Conservation (phyloP, 2,329 filamentous ascomycete genomes). For the Aspergillus pseudoglaucus region DNA sequence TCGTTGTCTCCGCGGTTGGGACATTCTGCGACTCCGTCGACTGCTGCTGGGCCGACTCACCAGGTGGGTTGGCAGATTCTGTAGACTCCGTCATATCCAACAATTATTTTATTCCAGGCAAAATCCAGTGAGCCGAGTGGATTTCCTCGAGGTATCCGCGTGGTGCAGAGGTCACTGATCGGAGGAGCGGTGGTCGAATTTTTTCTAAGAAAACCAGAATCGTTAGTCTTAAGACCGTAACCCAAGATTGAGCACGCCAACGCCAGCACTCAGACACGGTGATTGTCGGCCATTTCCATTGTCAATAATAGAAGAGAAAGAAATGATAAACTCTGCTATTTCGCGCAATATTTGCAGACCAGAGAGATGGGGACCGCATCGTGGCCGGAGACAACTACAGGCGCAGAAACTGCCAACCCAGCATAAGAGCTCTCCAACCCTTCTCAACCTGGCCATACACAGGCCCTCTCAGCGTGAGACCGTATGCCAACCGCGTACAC, state of each 20-base stretch:
- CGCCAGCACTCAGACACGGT: neutral
- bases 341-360: too few relatives aligned
- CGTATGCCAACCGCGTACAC: neutral
- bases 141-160: neutral
- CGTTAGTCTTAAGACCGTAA: neutral
- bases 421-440: too few relatives aligned
- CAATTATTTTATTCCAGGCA: neutral
- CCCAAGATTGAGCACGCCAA: neutral
- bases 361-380: too few relatives aligned
- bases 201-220: neutral
- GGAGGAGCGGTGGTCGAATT: neutral
- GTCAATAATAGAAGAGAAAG: neutral
- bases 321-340: neutral
- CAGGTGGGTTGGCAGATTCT: conserved; percentile 13
- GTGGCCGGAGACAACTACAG: too few relatives aligned
- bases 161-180: neutral
- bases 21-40: conserved; percentile 7
- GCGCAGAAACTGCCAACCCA: too few relatives aligned
- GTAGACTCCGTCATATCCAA: conserved; percentile 16
- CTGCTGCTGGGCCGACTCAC: conserved; percentile 11
- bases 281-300: neutral
- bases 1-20: conserved; percentile 1
- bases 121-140: neutral
- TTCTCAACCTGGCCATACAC: too few relatives aligned
- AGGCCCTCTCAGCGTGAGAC: too few relatives aligned